Conservation (phyloP, 192 early-diverging fungal genomes). For the Rhizophagus sp. region DNA sequence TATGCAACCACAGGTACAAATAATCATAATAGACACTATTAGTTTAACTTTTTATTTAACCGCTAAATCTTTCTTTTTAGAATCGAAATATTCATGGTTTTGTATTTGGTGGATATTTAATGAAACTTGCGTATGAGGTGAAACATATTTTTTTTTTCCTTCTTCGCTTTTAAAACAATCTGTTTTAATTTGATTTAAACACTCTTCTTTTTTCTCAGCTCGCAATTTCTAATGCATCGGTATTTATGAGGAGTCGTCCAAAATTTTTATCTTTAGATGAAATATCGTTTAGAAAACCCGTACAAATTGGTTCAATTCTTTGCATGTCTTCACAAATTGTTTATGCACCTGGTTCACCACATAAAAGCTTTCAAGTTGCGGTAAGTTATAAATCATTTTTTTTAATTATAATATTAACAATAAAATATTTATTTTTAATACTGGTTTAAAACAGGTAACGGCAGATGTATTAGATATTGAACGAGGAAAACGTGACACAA, state of each 20-base stretch:
- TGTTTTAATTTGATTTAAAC: neutral
- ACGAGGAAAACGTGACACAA: constrained; percentile 61
- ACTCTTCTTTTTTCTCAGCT: constrained; percentile 37
- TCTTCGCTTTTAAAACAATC: neutral
- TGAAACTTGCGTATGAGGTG: constrained; percentile 80
- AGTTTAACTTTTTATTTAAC: neutral
- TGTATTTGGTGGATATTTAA: constrained; percentile 81
- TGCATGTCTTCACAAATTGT: constrained; percentile 74
- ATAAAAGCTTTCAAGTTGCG: constrained; percentile 63
- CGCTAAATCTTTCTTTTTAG: neutral
- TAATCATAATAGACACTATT: constrained; percentile 25
- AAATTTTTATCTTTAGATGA: constrained; percentile 69
- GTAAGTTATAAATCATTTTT: constrained; percentile 27
- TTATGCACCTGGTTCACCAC: constrained; percentile 60
- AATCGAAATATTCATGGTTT: constrained; percentile 40
- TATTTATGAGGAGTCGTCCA: constrained; percentile 64
- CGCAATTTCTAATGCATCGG: constrained; percentile 71
- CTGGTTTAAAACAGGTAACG: constrained; percentile 52
- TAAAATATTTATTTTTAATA: neutral
- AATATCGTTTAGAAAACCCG: constrained; percentile 81
- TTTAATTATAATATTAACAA: constrained; percentile 20
- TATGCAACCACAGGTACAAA: constrained; percentile 75
- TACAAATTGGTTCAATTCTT: constrained; percentile 80
- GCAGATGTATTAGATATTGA: constrained; percentile 79
- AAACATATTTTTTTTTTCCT: neutral